Evolutionary conservation across 495 filamentous ascomycete genomes (phyloP).

Genomic region (Aspergillus mulundensis): DNA sequence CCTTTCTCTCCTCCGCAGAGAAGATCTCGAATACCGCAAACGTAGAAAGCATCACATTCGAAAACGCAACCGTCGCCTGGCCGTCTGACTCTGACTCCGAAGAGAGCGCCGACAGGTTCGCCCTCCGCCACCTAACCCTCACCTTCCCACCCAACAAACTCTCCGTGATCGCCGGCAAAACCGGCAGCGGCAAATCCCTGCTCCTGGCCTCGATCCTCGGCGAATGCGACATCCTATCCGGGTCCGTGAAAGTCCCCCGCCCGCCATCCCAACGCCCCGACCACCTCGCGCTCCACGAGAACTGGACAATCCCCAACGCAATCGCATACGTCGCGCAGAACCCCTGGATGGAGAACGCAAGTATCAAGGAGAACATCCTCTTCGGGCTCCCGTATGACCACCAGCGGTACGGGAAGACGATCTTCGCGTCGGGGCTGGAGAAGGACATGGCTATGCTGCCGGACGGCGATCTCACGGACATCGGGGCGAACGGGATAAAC

Average conservation of each 20-base stretch:
- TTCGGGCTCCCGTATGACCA: conserved; percentile 64
- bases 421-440: conserved; percentile 61
- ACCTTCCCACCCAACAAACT: conserved; percentile 62
- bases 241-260: conserved; percentile 43
- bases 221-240: conserved; percentile 48
- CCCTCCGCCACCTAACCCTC: conserved; percentile 58
- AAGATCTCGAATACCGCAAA: conserved; percentile 53
- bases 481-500: conserved; percentile 76
- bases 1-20: conserved; percentile 66
- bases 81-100: conserved; percentile 41
- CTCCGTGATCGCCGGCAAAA: conserved; percentile 52
- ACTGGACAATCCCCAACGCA: conserved; percentile 66
- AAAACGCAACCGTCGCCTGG: conserved; percentile 71
- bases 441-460: conserved; percentile 69
- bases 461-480: conserved; percentile 71
- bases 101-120: conserved; percentile 47
- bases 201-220: conserved; percentile 58
- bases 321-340: conserved; percentile 75
- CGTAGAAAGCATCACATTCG: conserved; percentile 57
- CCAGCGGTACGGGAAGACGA: conserved; percentile 59
- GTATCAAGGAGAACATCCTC: conserved; percentile 67
- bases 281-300: conserved; percentile 54
- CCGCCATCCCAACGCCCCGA: conserved; percentile 37
- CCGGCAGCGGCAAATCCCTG: conserved; percentile 58
- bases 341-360: conserved; percentile 78